These are phyloP conservation scores for Fonsecaea erecta DNA, from an alignment of 2,329 filamentous ascomycete species.

Conservation along the genomic window DNA sequence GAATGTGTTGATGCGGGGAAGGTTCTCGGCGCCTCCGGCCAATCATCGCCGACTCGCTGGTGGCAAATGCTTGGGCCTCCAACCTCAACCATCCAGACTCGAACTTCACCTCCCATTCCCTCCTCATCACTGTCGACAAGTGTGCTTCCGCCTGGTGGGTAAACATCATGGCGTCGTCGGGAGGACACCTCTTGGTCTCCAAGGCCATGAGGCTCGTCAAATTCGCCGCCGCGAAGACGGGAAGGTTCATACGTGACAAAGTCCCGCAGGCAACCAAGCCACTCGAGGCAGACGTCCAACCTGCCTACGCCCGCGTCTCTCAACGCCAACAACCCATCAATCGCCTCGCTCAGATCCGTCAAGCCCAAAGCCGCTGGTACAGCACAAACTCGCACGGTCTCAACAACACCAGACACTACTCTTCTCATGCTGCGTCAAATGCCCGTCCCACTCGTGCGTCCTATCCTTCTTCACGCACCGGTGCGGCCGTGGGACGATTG, in stretches of 20 bases:
- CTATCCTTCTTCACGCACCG: slow-evolving; percentile 62
- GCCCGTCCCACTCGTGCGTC: slow-evolving; percentile 56
- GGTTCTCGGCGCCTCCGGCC: not conserved
- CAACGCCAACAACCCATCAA: slow-evolving; percentile 62
- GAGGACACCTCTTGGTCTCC: slow-evolving; percentile 56
- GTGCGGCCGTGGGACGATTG: slow-evolving; percentile 63
- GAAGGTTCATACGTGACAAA: slow-evolving; percentile 49
- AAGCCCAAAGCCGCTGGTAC: slow-evolving; percentile 67
- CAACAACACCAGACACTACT: slow-evolving; percentile 57
- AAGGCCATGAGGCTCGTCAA: slow-evolving; percentile 54
- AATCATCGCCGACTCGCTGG: slow-evolving; percentile 2
- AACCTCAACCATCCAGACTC: slow-evolving; percentile 2
- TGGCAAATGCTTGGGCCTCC: slow-evolving; percentile 8
- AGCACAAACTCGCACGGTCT: slow-evolving; percentile 57
- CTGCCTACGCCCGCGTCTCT: slow-evolving; percentile 60
- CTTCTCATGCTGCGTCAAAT: slow-evolving; percentile 50
- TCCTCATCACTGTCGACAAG: slow-evolving; percentile 41
- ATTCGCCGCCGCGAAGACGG: slow-evolving; percentile 55
- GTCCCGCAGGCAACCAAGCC: slow-evolving; percentile 45
- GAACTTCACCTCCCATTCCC: slow-evolving; percentile 11
- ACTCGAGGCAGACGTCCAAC: slow-evolving; percentile 51
- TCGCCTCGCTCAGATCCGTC: slow-evolving; percentile 65
- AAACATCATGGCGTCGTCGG: slow-evolving; percentile 52
- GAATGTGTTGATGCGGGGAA: slow-evolving; percentile 4
- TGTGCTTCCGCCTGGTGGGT: slow-evolving; percentile 31